These are phyloP conservation scores for Boletellus deceptivus DNA, from an alignment of 1,284 basidiomycete genomes.

Conservation along the genomic window DNA sequence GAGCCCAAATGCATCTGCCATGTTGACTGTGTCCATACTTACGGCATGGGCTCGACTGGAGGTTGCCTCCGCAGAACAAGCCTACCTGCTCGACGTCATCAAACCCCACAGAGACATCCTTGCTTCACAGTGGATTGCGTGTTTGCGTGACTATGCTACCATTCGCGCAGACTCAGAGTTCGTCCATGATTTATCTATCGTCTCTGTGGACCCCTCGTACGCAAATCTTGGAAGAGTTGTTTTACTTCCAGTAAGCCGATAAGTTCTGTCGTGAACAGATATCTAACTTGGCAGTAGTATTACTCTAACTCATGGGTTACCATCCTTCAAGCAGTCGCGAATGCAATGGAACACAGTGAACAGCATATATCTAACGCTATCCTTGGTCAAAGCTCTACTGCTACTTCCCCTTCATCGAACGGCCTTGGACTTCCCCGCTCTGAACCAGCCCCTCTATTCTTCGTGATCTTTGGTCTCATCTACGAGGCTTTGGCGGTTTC, in stretches of 20 bases:
- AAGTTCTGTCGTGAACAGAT: neutral
- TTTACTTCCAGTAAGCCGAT: slow-evolving; percentile 72
- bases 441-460: slow-evolving; percentile 84
- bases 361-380: slow-evolving; percentile 74
- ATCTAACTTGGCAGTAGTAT: slow-evolving; percentile 57
- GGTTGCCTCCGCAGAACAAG: slow-evolving; percentile 72
- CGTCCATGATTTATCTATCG: slow-evolving; percentile 63
- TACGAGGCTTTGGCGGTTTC: slow-evolving; percentile 84
- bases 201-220: slow-evolving; percentile 78
- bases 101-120: slow-evolving; percentile 78
- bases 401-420: slow-evolving; percentile 24
- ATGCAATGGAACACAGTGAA: slow-evolving; percentile 73
- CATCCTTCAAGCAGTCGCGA: slow-evolving; percentile 86
- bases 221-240: slow-evolving; percentile 89
- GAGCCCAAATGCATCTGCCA: slow-evolving; percentile 91
- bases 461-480: slow-evolving; percentile 87
- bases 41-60: slow-evolving; percentile 96
- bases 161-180: slow-evolving; percentile 89
- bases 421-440: slow-evolving; percentile 38
- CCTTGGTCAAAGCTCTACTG: slow-evolving; percentile 57
- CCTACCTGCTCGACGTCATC: slow-evolving; percentile 81
- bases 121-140: slow-evolving; percentile 85
- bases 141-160: slow-evolving; percentile 89
- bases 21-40: slow-evolving; percentile 91
- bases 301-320: slow-evolving; percentile 83